These are phyloP conservation scores for Cladobotryum protrusum DNA, from an alignment of 2,329 filamentous ascomycete species.

Conservation along the genomic window DNA sequence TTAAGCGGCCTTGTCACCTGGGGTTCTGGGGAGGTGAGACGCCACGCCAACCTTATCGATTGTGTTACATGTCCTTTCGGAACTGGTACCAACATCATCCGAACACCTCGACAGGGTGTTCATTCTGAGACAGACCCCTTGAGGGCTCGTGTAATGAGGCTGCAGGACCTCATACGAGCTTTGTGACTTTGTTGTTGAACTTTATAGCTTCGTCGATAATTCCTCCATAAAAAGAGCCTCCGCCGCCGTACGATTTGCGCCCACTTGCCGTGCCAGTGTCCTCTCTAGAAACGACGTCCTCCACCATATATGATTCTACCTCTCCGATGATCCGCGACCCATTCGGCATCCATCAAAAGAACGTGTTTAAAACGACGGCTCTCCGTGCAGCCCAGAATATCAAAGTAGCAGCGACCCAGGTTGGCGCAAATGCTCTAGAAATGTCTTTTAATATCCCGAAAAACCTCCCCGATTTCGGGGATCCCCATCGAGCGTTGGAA, in stretches of 20 bases:
- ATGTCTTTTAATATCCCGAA: conserved; percentile 64
- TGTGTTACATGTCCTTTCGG: conserved; percentile 11
- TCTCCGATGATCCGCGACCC: conserved; percentile 37
- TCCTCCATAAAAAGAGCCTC: not conserved
- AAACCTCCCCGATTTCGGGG: conserved; percentile 62
- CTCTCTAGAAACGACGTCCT: not conserved
- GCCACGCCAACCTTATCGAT: conserved; percentile 8
- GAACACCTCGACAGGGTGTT: not conserved
- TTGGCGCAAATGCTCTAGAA: conserved; percentile 42
- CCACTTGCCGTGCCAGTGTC: conserved; percentile 1
- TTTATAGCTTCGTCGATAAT: not conserved
- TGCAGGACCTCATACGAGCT: not conserved
- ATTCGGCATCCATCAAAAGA: conserved; percentile 37
- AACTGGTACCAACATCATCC: not conserved
- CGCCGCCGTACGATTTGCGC: not conserved
- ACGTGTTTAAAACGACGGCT: conserved; percentile 44
- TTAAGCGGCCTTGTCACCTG: too few relatives aligned
- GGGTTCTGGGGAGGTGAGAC: too few relatives aligned
- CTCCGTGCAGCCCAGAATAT: conserved; percentile 39
- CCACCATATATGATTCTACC: conserved; percentile 24
- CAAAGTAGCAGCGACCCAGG: conserved; percentile 43
- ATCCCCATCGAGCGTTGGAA: conserved; percentile 58
- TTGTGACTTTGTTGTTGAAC: not conserved
- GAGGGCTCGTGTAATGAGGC: conserved; percentile 6
- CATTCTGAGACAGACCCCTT: conserved; percentile 5